Conservation (phyloP, 108 stramenopile species). For the Parietichytrium sp. region DNA sequence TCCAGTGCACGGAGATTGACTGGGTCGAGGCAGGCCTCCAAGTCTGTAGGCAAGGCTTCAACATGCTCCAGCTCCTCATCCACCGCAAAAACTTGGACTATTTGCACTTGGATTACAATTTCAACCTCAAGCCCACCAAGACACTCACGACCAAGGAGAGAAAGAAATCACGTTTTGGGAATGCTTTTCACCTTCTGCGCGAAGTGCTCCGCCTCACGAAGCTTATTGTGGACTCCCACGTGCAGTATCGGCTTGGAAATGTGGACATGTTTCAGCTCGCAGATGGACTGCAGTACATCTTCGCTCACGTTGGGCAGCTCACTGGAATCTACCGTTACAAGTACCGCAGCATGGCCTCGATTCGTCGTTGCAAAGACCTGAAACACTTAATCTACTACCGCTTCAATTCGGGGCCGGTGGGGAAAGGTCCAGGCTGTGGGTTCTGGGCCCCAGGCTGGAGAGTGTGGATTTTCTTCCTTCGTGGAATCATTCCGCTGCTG, state of each 20-base stretch:
- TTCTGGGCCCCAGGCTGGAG: conserved; percentile 99
- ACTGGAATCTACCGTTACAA: conserved; percentile 99
- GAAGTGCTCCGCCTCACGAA: conserved; percentile 98
- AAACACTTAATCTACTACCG: conserved; percentile 99
- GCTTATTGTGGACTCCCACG: conserved; percentile 95
- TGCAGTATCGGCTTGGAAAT: conserved; percentile 95
- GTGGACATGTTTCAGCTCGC: conserved; percentile 98
- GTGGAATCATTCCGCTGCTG: conserved; percentile 90
- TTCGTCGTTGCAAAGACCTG: conserved; percentile 97
- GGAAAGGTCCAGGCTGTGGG: conserved; percentile 97
- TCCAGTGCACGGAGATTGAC: conserved; percentile 97
- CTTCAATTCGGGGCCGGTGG: conserved; percentile 99
- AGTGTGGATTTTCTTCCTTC: conserved; percentile 98
- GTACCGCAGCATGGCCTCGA: conserved; percentile 96
- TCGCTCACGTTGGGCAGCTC: conserved; percentile 98
- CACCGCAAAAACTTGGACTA: conserved; percentile 97
- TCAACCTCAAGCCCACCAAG: conserved; percentile 99
- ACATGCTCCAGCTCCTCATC: conserved; percentile 96
- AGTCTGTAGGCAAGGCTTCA: conserved; percentile 96
- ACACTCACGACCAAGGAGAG: conserved; percentile 99
- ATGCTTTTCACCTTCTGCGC: conserved; percentile 94
- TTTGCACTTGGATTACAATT: conserved; percentile 99
- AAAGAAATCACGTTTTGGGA: conserved; percentile 86
- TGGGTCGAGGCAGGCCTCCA: conserved; percentile 97
- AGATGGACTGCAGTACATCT: conserved; percentile 97